These are phyloP conservation scores for Colletotrichum eleusines DNA, from an alignment of 2,329 filamentous ascomycete species.

Conservation along the genomic window DNA sequence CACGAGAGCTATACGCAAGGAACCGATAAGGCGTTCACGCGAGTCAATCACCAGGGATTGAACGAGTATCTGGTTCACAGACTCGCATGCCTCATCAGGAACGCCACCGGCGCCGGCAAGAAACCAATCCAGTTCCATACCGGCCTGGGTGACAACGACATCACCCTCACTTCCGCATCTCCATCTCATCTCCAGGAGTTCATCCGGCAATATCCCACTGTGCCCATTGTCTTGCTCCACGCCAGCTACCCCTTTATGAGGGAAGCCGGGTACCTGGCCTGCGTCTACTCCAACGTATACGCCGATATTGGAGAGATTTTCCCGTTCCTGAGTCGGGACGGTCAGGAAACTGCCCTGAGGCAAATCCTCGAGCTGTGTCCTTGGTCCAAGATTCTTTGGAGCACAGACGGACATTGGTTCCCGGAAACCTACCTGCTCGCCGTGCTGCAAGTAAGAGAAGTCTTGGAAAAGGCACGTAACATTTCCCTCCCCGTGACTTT, in stretches of 20 bases:
- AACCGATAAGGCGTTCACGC: conserved; percentile 54
- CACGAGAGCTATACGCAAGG: conserved; percentile 46
- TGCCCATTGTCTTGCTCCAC: conserved; percentile 84
- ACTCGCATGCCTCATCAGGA: conserved; percentile 69
- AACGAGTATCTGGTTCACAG: conserved; percentile 78
- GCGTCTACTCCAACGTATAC: conserved; percentile 83
- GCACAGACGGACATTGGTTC: conserved; percentile 83
- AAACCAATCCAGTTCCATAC: conserved; percentile 90
- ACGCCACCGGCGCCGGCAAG: conserved; percentile 57
- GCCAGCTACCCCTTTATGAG: conserved; percentile 85
- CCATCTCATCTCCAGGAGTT: conserved; percentile 81
- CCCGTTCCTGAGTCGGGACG: conserved; percentile 80
- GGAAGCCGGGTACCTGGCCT: conserved; percentile 83
- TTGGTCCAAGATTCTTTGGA: conserved; percentile 81
- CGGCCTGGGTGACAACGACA: conserved; percentile 84
- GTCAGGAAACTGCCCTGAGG: conserved; percentile 77
- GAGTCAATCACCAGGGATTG: conserved; percentile 72
- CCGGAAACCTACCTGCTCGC: conserved; percentile 83
- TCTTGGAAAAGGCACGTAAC: conserved; percentile 69
- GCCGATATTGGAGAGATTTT: conserved; percentile 88
- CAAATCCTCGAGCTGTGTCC: conserved; percentile 83
- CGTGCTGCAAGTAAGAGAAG: conserved; percentile 77
- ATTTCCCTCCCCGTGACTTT: conserved; percentile 40
- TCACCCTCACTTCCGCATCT: conserved; percentile 76
- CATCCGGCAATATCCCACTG: conserved; percentile 74